A percentile compares a stretch with the other conserved stretches of the same genome.
Conservation (phyloP, 2,329 filamentous ascomycete species). For the Pseudocercospora vitis region DNA sequence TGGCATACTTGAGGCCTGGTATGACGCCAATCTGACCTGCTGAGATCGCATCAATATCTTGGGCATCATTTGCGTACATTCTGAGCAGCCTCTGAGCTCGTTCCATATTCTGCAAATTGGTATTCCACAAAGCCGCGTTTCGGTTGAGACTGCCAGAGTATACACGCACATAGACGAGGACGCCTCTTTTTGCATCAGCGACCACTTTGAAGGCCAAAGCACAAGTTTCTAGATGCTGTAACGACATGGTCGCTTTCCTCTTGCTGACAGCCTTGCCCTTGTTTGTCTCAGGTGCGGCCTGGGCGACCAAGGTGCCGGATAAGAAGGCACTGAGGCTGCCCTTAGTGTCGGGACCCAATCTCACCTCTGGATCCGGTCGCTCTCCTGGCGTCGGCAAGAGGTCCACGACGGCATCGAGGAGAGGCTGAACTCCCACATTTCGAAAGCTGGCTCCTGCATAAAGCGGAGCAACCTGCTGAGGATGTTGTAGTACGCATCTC, state of each 20-base stretch:
- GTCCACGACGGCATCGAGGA: slow-evolving; percentile 85
- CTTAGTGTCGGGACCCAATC: slow-evolving; percentile 55
- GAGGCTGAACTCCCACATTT: slow-evolving; percentile 89
- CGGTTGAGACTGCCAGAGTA: slow-evolving; percentile 80
- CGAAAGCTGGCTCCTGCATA: slow-evolving; percentile 91
- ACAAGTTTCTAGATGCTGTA: slow-evolving; percentile 67
- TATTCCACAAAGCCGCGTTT: slow-evolving; percentile 80
- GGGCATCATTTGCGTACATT: slow-evolving; percentile 84
- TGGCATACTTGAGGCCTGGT: slow-evolving; percentile 82
- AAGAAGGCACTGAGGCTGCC: slow-evolving; percentile 55
- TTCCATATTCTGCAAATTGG: slow-evolving; percentile 76
- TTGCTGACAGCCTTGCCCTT: slow-evolving; percentile 41
- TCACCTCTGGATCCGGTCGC: slow-evolving; percentile 75
- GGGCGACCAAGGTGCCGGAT: slow-evolving; percentile 35
- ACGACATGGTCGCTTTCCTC: slow-evolving; percentile 42
- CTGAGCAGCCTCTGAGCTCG: slow-evolving; percentile 77
- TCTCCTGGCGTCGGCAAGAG: slow-evolving; percentile 82
- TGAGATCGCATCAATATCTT: slow-evolving; percentile 76
- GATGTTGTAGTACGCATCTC: slow-evolving; percentile 64
- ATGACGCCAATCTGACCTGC: slow-evolving; percentile 94
- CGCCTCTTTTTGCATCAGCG: slow-evolving; percentile 79
- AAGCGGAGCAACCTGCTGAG: slow-evolving; percentile 76
- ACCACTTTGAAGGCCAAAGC: slow-evolving; percentile 89
- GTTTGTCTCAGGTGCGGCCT: slow-evolving; percentile 29
- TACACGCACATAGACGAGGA: slow-evolving; percentile 87